phyloP scores from a whole-genome alignment of 371 early-diverging fungal species.

The Mortierella sp. region DNA sequence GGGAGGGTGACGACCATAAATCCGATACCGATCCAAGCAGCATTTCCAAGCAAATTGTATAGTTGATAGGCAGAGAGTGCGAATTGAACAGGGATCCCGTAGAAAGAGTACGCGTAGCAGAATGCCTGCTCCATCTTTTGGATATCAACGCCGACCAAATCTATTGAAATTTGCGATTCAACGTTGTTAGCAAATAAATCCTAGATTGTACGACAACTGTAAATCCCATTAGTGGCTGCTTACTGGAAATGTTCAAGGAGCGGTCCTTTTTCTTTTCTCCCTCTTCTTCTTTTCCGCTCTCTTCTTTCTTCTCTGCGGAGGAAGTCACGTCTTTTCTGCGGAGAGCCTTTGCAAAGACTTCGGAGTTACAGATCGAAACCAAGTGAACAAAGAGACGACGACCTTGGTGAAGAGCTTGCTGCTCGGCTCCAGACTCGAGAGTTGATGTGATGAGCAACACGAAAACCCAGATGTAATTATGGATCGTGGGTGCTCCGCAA shows the following conservation, averaged over 20 bases:
- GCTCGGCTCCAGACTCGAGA: conserved; percentile 60
- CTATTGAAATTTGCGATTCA: conserved; percentile 5
- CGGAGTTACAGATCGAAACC: conserved; percentile 68
- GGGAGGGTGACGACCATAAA: conserved; percentile 70
- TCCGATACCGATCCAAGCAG: conserved; percentile 76
- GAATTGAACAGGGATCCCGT: conserved; percentile 70
- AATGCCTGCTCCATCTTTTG: conserved; percentile 61
- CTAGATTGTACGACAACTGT: too few relatives aligned
- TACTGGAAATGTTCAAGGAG: conserved; percentile 50
- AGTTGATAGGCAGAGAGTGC: conserved; percentile 69
- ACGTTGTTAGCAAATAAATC: background rate
- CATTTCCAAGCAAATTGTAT: conserved; percentile 70
- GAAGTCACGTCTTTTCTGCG: conserved; percentile 64
- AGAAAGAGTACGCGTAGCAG: conserved; percentile 66
- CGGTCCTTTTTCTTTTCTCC: conserved; percentile 51
- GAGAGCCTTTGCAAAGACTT: conserved; percentile 69
- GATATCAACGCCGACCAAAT: conserved; percentile 69
- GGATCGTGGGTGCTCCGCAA: conserved; percentile 35
- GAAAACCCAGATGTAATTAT: conserved; percentile 70
- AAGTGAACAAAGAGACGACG: conserved; percentile 63
- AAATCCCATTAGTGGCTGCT: background rate
- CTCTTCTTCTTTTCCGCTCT: conserved; percentile 6
- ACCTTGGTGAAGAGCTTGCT: conserved; percentile 69
- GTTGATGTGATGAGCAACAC: conserved; percentile 65
- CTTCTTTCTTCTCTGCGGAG: conserved; percentile 18